Base-by-base conservation (phyloP, 768 basidiomycete genomes). In the Pleurotus ostreatus region DNA sequence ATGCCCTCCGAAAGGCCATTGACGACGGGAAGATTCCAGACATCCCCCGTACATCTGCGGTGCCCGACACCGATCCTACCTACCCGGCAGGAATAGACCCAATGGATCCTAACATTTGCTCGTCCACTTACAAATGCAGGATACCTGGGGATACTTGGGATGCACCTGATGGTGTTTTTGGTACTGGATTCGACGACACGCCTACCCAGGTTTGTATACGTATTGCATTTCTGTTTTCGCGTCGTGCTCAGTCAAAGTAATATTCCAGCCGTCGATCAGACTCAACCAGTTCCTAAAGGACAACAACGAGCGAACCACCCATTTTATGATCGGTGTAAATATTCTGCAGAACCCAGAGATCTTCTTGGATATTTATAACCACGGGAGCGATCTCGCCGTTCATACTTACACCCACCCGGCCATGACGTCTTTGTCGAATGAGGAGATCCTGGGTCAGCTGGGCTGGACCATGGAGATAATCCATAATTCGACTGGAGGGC, bases 261-360 rank as follows among this genome's bases (percentile, higher is more conserved):
- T 34, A 8, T 34, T 34, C 30, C 13, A 81, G 79, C 56, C 71
- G 6, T 78, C 79, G 12, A 62, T 64, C 1, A 58, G 59, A 12
- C 79, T 96, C n/a, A 81, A 89, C 63, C 63, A 79, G 5, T 95
- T 92, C 68, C 74, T 96, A 46, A 60, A 76, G 57, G 55, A 74
- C n/a, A 78, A 94, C 57, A 82, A 86, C 58, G 68, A 83, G 55
- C 78, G 69, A 15, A 85, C 84, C 2, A 94, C 94, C 4, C 92
- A 95, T 66, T 96, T 95, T 69, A 82, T 94, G 77, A 95, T 96
- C 60, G 94, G 94, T 15, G 66, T 78, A 37, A 89, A 93, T 65
- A 88, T 94, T 56, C 62, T 89, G 22, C 48, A 65, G 40, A 74
- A 88, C 64, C 81, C 84, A 3, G 65, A 75, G 6, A 62, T 76